Evolutionary conservation across 2,329 filamentous ascomycete species (phyloP).

Genomic region (Claviceps sorghi): DNA sequence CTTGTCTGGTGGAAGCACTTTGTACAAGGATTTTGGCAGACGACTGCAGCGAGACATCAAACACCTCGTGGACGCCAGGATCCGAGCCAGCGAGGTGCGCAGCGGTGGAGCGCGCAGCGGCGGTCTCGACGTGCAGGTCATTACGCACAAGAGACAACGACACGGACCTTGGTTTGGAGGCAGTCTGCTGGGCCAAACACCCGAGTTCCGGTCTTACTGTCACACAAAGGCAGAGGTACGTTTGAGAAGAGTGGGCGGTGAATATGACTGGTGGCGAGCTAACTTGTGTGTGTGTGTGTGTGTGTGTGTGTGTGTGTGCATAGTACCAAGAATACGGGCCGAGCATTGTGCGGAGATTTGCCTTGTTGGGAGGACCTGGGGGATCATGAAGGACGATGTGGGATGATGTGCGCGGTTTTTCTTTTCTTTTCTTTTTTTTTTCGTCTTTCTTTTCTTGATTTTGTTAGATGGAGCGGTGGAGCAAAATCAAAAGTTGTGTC

Average conservation of each 20-base stretch:
- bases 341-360: conserved; percentile 88
- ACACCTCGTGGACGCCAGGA: conserved; percentile 84
- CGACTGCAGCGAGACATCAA: conserved; percentile 94
- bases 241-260: not conserved
- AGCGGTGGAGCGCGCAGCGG: conserved; percentile 88
- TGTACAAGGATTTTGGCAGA: conserved; percentile 97
- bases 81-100: conserved; percentile 78
- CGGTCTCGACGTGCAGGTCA: conserved; percentile 90
- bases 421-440: not conserved
- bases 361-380: conserved; percentile 80
- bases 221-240: conserved; percentile 71
- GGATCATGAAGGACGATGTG: conserved; percentile 39
- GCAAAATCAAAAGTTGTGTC: not conserved
- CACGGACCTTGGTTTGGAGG: conserved; percentile 98
- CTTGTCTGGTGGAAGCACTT: conserved; percentile 84
- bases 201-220: conserved; percentile 97
- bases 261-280: conserved; percentile 6
- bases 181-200: conserved; percentile 88
- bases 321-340: conserved; percentile 92
- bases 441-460: not conserved
- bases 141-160: conserved; percentile 91
- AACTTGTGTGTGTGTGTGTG: no score
- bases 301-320: not conserved
- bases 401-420: conserved; percentile 5
- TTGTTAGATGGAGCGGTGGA: not conserved